Percentiles rank a stretch among this genome's conserved stretches.
Conservation (phyloP, 495 filamentous ascomycete genomes). For the Talaromyces wortmannii region DNA sequence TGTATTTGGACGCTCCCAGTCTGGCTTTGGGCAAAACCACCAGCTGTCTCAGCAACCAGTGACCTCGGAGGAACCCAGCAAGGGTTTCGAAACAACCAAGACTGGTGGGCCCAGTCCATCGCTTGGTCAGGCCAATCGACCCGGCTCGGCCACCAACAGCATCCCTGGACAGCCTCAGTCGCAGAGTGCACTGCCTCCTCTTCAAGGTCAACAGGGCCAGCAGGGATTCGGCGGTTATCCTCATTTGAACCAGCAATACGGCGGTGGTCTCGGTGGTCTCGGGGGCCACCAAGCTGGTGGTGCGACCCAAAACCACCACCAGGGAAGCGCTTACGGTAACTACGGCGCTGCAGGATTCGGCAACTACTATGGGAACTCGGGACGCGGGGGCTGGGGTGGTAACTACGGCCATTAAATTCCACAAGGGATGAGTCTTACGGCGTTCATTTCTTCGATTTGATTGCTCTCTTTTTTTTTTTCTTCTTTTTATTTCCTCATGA, state of each 20-base stretch:
- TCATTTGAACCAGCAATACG: slow-evolving; percentile 68
- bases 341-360: slow-evolving; percentile 46
- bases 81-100: slow-evolving; percentile 71
- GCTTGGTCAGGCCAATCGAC: slow-evolving; percentile 68
- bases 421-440: slow-evolving; percentile 13
- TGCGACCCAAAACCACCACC: slow-evolving; percentile 54
- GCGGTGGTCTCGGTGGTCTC: slow-evolving; percentile 60
- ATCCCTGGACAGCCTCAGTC: slow-evolving; percentile 53
- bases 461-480: slow-evolving; percentile 5
- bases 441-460: slow-evolving; percentile 25
- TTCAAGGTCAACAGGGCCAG: slow-evolving; percentile 56
- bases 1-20: slow-evolving; percentile 64
- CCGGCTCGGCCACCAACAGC: slow-evolving; percentile 77
- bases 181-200: slow-evolving; percentile 61
- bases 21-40: slow-evolving; percentile 62
- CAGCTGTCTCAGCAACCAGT: slow-evolving; percentile 58
- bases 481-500: slow-evolving; percentile 11
- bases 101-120: slow-evolving; percentile 77
- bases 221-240: slow-evolving; percentile 69
- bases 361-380: slow-evolving; percentile 46
- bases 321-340: slow-evolving; percentile 42
- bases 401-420: slow-evolving; percentile 48
- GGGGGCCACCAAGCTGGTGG: slow-evolving; percentile 55
- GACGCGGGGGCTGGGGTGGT: slow-evolving; percentile 62
- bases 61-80: slow-evolving; percentile 62